Percentiles rank a stretch among this genome's conserved stretches.
Evolutionary conservation across 208 protist species (phyloP).

Genomic region (Acanthamoeba royreba): DNA sequence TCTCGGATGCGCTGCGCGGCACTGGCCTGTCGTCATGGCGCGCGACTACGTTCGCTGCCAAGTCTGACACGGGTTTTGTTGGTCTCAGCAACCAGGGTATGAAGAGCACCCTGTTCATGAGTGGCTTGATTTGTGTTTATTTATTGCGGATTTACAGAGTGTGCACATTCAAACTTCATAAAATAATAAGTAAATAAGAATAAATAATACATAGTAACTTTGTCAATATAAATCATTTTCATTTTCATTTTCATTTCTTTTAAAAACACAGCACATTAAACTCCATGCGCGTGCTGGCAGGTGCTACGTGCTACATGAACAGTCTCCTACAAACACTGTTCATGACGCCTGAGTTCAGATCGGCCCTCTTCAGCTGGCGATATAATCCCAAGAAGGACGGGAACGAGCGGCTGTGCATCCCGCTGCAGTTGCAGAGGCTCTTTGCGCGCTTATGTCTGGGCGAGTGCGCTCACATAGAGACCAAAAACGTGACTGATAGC

Average conservation of each 20-base stretch:
- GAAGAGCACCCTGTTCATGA: background rate
- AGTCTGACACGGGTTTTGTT: constrained; percentile 49
- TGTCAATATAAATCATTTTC: background rate
- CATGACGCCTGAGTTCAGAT: constrained; percentile 47
- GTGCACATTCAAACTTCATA: too few species aligned
- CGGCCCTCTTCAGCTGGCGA: constrained; percentile 29
- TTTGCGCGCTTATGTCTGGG: constrained; percentile 58
- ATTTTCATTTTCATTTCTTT: background rate
- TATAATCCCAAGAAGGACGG: constrained; percentile 28
- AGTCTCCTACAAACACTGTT: constrained; percentile 41
- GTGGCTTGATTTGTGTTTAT: too few species aligned
- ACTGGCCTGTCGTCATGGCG: constrained; percentile 43
- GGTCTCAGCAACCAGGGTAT: constrained; percentile 36
- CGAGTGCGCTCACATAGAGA: constrained; percentile 46
- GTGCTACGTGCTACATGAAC: constrained; percentile 52
- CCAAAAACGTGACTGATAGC: constrained; percentile 44
- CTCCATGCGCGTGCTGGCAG: background rate
- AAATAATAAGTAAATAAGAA: too few species aligned
- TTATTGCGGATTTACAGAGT: too few species aligned
- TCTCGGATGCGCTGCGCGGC: background rate
- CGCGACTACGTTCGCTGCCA: background rate
- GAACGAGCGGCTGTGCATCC: constrained; percentile 13
- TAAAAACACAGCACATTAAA: background rate
- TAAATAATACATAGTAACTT: too few species aligned
- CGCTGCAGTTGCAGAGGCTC: constrained; percentile 55